Evolutionary conservation across 768 basidiomycete genomes (phyloP).

Genomic region (Boletales sp.): DNA sequence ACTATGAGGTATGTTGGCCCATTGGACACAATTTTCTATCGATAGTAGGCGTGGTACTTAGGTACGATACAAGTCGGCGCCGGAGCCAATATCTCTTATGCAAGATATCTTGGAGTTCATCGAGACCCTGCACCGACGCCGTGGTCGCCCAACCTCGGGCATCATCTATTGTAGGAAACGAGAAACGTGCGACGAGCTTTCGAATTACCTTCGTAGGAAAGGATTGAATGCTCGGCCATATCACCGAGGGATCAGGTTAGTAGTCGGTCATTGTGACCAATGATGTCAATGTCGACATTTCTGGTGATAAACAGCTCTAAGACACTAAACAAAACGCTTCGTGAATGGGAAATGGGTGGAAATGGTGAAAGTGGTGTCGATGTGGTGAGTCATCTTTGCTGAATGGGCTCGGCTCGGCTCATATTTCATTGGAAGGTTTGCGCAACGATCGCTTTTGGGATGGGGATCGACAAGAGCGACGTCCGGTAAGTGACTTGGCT

Average conservation of each 20-base stretch:
- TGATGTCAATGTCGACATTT: not conserved
- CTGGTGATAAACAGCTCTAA: conserved; percentile 32
- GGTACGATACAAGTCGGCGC: conserved; percentile 62
- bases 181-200: conserved; percentile 63
- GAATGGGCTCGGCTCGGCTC: not conserved
- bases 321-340: conserved; percentile 49
- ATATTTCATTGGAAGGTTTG: conserved; percentile 48
- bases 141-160: conserved; percentile 60
- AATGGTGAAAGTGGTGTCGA: conserved; percentile 53
- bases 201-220: conserved; percentile 58
- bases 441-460: conserved; percentile 81
- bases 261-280: not conserved
- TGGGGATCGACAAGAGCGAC: conserved; percentile 83
- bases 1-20: conserved; percentile 59
- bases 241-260: conserved; percentile 66
- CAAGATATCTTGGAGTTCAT: conserved; percentile 67
- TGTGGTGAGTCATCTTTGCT: conserved; percentile 43
- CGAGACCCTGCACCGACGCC: conserved; percentile 52
- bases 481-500: conserved; percentile 46
- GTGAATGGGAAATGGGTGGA: conserved; percentile 59
- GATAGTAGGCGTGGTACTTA: conserved; percentile 18
- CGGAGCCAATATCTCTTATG: conserved; percentile 54
- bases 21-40: not conserved
- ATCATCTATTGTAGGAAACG: conserved; percentile 77
- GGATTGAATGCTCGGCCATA: conserved; percentile 70